Conservation (phyloP, 2,329 filamentous ascomycete genomes). For the Bipolaris victoriae region DNA sequence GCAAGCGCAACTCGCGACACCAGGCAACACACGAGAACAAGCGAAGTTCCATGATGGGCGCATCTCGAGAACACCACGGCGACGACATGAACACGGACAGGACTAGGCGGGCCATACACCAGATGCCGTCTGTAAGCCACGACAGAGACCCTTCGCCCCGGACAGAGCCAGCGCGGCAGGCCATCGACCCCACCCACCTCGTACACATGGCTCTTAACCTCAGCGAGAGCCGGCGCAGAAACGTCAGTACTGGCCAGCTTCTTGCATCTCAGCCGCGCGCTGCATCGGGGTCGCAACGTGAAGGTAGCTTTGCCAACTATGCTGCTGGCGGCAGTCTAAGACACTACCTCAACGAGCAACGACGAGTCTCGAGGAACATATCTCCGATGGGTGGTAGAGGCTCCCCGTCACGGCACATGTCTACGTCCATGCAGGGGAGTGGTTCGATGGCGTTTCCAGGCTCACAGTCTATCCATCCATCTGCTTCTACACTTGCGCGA, state of each 20-base stretch:
- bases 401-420: constrained; percentile 43
- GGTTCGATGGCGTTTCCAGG: constrained; percentile 32
- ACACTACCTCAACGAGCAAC: constrained; percentile 75
- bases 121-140: constrained; percentile 10
- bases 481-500: constrained; percentile 78
- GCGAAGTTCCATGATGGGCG: constrained; percentile 7
- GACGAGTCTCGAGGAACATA: constrained; percentile 65
- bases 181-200: constrained; percentile 84
- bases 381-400: constrained; percentile 60
- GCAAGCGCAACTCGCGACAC: constrained; percentile 49
- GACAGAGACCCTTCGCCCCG: constrained; percentile 15
- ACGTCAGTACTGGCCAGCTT: constrained; percentile 65
- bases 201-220: constrained; percentile 90
- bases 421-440: constrained; percentile 33
- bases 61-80: constrained; percentile 9
- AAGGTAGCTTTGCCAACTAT: constrained; percentile 49
- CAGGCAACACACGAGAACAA: constrained; percentile 30
- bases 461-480: constrained; percentile 66
- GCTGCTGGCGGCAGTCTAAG: constrained; percentile 65
- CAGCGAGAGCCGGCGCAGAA: constrained; percentile 75
- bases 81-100: constrained; percentile 29
- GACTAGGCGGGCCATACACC: constrained; percentile 22
- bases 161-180: constrained; percentile 52
- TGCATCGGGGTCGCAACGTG: constrained; percentile 51
- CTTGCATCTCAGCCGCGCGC: constrained; percentile 56